Base-by-base conservation (phyloP, 257 asterid species). In the Petrea volubilis region DNA sequence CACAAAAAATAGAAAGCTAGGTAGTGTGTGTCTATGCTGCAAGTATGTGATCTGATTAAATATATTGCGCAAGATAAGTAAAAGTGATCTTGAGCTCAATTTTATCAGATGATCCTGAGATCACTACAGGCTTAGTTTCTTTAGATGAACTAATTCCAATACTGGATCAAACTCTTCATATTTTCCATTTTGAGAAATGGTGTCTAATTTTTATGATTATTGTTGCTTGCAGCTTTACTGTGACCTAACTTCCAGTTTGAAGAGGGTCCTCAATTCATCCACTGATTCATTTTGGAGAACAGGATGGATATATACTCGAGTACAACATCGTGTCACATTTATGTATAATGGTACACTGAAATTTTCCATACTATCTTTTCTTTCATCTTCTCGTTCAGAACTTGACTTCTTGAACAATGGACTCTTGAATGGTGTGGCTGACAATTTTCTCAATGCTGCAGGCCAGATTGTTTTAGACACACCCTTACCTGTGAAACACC, bases 221-320 rank as follows among this genome's bases (percentile, higher is more conserved):
- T 61, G 29, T 72, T 40, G 15, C 66, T 62, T 86, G 86, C 90
- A 92, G 97, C 87, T 95, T 44, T 81, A 75, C 78, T 79, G 84
- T 74, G 83, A 90, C 77, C 83, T 90, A 72, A 74, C 76, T 56
- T 83, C 89, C 80, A 85, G 90, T 80, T 82, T 95, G 84, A 83
- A 80, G 79, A 83, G 79, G 88, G 96, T 95, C 84, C 82, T 92
- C 75, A 81, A 84, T 81, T 77, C 86, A 74, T 90, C 89, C 33
- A 69, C 79, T 21, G 92, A 92, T 79, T 77, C 96, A 52, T 88
- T 92, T 76, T 92, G 99, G 98, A 85, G 75, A 77, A 77, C 84
- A 13, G 99, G 97, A 57, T 90, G 97, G 98, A 85, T 95, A 74
- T 92, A 88, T 78, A 77, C 96, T 73, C 88, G 93, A 73, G 82